Evolutionary conservation across 2,329 filamentous ascomycete genomes (phyloP).

Genomic region (Paraphaeosphaeria sporulosa): DNA sequence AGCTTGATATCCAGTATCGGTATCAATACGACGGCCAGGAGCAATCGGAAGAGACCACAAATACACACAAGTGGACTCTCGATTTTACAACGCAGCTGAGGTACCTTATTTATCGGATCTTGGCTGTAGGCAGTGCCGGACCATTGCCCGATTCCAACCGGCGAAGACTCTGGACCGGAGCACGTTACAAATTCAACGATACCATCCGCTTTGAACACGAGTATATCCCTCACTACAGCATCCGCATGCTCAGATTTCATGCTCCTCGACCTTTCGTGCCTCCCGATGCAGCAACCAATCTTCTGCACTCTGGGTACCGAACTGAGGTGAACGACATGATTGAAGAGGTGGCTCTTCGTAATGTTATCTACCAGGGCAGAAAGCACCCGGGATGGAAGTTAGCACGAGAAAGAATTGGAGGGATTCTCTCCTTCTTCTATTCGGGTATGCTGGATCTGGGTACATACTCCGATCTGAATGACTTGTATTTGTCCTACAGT

Average conservation of each 20-base stretch:
- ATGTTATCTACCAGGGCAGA: background rate
- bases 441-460: too few relatives aligned
- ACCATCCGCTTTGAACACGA: slow-evolving; percentile 3
- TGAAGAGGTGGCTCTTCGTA: background rate
- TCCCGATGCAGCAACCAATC: background rate
- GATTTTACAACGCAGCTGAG: background rate
- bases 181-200: slow-evolving; percentile 4
- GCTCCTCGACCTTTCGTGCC: background rate
- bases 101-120: slow-evolving; percentile 1
- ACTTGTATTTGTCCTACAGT: too few relatives aligned
- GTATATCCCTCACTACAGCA: background rate
- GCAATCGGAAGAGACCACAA: background rate
- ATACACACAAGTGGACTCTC: background rate
- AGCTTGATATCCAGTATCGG: background rate
- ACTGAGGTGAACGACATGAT: background rate
- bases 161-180: background rate
- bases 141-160: background rate
- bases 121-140: background rate
- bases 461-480: too few relatives aligned
- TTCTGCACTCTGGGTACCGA: background rate
- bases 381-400: slow-evolving; percentile 3
- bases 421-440: background rate
- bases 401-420: background rate
- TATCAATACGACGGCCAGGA: background rate
- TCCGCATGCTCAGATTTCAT: background rate